Percentiles rank a stretch among this genome's conserved stretches.
Conservation (phyloP, 2,329 filamentous ascomycete species). For the Aspergillus sclerotialis region DNA sequence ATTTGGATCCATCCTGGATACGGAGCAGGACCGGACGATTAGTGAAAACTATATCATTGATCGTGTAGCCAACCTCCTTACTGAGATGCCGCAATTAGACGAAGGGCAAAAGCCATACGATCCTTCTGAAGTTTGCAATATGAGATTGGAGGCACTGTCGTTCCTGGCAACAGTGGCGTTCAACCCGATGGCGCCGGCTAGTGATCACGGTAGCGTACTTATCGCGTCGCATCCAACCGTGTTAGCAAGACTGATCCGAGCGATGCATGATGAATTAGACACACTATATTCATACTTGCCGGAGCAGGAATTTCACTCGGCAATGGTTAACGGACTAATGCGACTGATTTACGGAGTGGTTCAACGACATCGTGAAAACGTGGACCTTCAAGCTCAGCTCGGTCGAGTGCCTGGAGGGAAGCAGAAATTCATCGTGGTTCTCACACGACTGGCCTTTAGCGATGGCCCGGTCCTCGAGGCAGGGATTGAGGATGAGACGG, state of each 20-base stretch:
- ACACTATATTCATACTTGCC: slow-evolving; percentile 48
- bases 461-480: slow-evolving; percentile 72
- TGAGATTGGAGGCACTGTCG: slow-evolving; percentile 39
- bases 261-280: slow-evolving; percentile 66
- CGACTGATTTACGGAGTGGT: slow-evolving; percentile 56
- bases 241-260: slow-evolving; percentile 67
- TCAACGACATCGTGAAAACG: slow-evolving; percentile 52
- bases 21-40: slow-evolving; percentile 30
- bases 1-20: slow-evolving; percentile 47
- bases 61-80: slow-evolving; percentile 51
- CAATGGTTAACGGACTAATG: slow-evolving; percentile 53
- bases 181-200: slow-evolving; percentile 51
- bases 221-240: slow-evolving; percentile 62
- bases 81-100: slow-evolving; percentile 44
- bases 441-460: slow-evolving; percentile 79
- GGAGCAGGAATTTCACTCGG: slow-evolving; percentile 40
- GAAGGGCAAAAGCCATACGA: slow-evolving; percentile 37
- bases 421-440: slow-evolving; percentile 73
- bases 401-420: slow-evolving; percentile 61
- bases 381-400: slow-evolving; percentile 67
- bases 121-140: slow-evolving; percentile 30
- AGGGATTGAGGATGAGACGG: slow-evolving; percentile 68
- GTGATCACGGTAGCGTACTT: slow-evolving; percentile 51
- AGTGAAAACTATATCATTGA: slow-evolving; percentile 47
- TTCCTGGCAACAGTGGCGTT: slow-evolving; percentile 38